A percentile compares a stretch with the other conserved stretches of the same genome.
These are phyloP conservation scores for Saccharomyces hybrid DNA, from an alignment of 1,139 yeast species.

Conservation along the genomic window DNA sequence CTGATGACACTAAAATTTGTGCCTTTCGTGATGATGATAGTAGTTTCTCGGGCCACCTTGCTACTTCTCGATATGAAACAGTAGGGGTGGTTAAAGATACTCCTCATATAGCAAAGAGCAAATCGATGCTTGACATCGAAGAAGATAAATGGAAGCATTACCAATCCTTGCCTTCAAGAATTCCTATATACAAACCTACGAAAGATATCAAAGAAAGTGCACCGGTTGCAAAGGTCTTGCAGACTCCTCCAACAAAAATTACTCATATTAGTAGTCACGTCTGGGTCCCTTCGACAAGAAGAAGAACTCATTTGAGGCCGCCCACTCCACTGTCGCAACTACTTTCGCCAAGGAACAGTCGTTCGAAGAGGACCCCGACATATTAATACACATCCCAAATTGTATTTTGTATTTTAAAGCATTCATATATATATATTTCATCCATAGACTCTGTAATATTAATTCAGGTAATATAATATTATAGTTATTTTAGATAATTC, in stretches of 20 bases:
- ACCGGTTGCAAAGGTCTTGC: not conserved
- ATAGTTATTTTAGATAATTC: not conserved
- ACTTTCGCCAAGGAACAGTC: conserved; percentile 5
- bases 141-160: conserved; percentile 4
- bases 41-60: not conserved
- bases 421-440: not conserved
- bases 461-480: not conserved
- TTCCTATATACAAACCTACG: conserved; percentile 1
- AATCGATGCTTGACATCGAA: conserved; percentile 3
- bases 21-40: not conserved
- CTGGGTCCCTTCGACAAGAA: conserved; percentile 14
- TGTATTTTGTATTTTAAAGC: not conserved
- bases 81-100: not conserved
- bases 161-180: conserved; percentile 1
- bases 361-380: not conserved
- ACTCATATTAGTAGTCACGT: conserved; percentile 1
- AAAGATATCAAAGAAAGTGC: not conserved
- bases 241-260: not conserved
- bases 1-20: not conserved
- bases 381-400: not conserved
- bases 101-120: not conserved
- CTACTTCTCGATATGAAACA: not conserved
- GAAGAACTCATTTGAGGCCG: conserved; percentile 9
- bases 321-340: conserved; percentile 23
- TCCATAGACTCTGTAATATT: not conserved